Percentiles rank a stretch among this genome's conserved stretches.
phyloP scores from a whole-genome alignment of 768 basidiomycete species.

The Lentinula guzmanii region DNA sequence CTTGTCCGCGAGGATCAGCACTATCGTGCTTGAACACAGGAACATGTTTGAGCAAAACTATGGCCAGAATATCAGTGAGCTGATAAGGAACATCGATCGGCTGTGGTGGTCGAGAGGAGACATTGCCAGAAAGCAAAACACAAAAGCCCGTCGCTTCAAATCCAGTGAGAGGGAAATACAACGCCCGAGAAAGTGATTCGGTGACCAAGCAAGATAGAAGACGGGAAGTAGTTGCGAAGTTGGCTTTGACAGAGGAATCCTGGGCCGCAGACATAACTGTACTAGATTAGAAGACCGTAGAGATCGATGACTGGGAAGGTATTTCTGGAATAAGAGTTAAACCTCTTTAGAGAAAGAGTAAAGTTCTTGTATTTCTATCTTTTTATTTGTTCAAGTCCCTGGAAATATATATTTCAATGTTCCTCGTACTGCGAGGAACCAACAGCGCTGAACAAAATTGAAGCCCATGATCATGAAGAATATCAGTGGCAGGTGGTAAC shows the following conservation, averaged over 20 bases:
- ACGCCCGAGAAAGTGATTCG: slow-evolving; percentile 43
- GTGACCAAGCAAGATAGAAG: slow-evolving; percentile 54
- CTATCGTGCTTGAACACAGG: slow-evolving; percentile 40
- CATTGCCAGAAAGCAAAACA: slow-evolving; percentile 30
- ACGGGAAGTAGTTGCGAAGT: slow-evolving; percentile 42
- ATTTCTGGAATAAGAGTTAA: background rate
- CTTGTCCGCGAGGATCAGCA: slow-evolving; percentile 21
- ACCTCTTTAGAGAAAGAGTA: background rate
- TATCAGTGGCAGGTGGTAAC: too few species aligned
- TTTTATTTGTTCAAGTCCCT: background rate
- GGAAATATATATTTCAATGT: background rate
- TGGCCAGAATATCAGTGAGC: slow-evolving; percentile 34
- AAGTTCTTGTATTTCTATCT: background rate
- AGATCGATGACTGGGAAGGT: background rate
- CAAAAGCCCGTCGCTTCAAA: slow-evolving; percentile 32
- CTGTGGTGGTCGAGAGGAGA: slow-evolving; percentile 17
- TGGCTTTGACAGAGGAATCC: slow-evolving; percentile 20
- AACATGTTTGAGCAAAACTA: slow-evolving; percentile 38
- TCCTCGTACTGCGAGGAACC: background rate
- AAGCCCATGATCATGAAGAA: background rate
- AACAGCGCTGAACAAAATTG: background rate
- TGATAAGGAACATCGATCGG: slow-evolving; percentile 17
- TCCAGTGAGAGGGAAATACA: slow-evolving; percentile 35
- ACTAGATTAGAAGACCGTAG: background rate
- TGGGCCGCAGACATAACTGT: background rate